phyloP scores from a whole-genome alignment of 1,139 yeast genomes.

The Pichia sp. region DNA sequence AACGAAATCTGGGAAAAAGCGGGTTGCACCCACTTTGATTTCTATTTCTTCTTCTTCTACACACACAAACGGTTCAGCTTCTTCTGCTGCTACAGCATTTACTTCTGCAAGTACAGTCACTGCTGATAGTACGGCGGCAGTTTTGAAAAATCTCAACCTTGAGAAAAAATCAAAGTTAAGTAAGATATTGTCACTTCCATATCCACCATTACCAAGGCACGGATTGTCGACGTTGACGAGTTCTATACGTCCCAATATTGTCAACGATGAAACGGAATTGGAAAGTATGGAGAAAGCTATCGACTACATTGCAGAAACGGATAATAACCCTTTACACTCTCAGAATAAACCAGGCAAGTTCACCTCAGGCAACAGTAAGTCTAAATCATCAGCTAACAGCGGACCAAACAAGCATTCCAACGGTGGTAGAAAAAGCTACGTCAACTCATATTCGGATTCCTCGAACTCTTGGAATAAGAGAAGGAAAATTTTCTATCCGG shows the following conservation, averaged over 20 bases:
- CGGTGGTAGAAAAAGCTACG: not conserved
- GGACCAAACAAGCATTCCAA: slow-evolving; percentile 5
- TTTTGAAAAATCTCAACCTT: slow-evolving; percentile 1
- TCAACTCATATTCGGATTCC: not conserved
- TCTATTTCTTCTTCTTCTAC: slow-evolving; percentile 35
- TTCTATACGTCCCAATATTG: slow-evolving; percentile 37
- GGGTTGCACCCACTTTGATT: slow-evolving; percentile 82
- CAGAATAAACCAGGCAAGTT: not conserved
- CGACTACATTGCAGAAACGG: slow-evolving; percentile 32
- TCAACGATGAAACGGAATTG: slow-evolving; percentile 13
- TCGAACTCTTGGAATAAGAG: slow-evolving; percentile 17
- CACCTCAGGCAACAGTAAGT: slow-evolving; percentile 4
- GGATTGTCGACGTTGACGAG: slow-evolving; percentile 49
- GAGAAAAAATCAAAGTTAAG: slow-evolving; percentile 25
- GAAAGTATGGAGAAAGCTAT: slow-evolving; percentile 28
- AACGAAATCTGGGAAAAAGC: slow-evolving; percentile 76
- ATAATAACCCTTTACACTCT: slow-evolving; percentile 7
- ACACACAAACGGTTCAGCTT: slow-evolving; percentile 4
- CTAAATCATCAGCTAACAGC: slow-evolving; percentile 6
- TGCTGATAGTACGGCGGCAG: not conserved
- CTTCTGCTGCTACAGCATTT: not conserved
- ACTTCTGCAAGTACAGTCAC: slow-evolving; percentile 3
- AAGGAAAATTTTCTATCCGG: slow-evolving; percentile 24
- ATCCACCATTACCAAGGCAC: slow-evolving; percentile 42
- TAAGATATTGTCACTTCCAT: slow-evolving; percentile 23